Conservation (phyloP, 2,329 filamentous ascomycete species). For the Neurospora sp. region DNA sequence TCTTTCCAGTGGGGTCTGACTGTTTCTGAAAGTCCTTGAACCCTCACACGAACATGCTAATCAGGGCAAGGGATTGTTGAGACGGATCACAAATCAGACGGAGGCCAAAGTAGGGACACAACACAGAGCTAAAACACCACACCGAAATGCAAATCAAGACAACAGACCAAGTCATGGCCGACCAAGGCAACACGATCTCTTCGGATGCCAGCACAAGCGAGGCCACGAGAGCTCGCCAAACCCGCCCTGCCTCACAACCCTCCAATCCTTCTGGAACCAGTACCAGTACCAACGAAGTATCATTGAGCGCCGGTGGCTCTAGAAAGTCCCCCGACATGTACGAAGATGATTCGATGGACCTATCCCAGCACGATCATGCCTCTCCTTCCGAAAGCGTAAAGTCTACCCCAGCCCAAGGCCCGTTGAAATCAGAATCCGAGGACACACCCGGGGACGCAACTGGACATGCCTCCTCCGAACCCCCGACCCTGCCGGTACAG, state of each 20-base stretch:
- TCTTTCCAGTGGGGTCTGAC: neutral
- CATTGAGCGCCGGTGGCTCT: slow-evolving; percentile 12
- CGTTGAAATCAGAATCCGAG: slow-evolving; percentile 29
- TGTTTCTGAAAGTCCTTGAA: neutral
- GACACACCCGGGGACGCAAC: slow-evolving; percentile 16
- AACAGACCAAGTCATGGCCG: neutral
- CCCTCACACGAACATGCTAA: slow-evolving; percentile 2
- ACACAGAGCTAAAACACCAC: neutral
- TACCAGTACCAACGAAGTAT: slow-evolving; percentile 9
- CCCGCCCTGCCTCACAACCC: slow-evolving; percentile 13
- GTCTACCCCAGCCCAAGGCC: slow-evolving; percentile 20
- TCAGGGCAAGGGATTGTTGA: neutral
- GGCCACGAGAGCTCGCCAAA: slow-evolving; percentile 7
- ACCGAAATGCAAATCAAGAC: neutral
- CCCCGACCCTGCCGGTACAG: slow-evolving; percentile 50
- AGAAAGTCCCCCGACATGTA: slow-evolving; percentile 30
- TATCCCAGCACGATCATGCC: slow-evolving; percentile 16
- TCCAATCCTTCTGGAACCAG: slow-evolving; percentile 12
- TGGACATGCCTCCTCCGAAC: slow-evolving; percentile 4
- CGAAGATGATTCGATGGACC: slow-evolving; percentile 30
- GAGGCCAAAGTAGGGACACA: neutral
- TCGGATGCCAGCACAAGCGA: slow-evolving; percentile 1
- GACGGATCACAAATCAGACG: neutral
- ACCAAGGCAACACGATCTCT: neutral
- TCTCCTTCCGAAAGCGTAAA: slow-evolving; percentile 34